Base-by-base conservation (phyloP, 2,329 filamentous ascomycete genomes). In the Arthroderma sp. region DNA sequence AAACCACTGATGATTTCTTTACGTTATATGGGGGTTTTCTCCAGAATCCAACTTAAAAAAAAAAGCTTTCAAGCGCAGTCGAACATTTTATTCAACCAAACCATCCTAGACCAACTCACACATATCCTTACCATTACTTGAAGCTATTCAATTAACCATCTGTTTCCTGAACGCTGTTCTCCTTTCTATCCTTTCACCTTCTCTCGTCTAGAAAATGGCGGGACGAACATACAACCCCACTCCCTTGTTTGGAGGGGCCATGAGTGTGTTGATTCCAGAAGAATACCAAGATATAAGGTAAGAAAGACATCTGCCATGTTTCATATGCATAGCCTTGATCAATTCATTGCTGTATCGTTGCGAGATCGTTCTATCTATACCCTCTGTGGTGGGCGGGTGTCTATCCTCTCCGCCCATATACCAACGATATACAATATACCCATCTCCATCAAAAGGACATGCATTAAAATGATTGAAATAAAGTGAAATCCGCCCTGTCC, bases 191-290 rank as follows among this genome's bases (percentile, higher is more conserved):
- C 15, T 22, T 22, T 22, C 15, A 22, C 15, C 15, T 22, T 22
- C 15, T 22, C 15, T 22, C 15, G 15, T 22, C 15, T 22, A 22
- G 3, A 22, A 22, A 22, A 22, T 22, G 15, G 22, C 36, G 7
- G 10, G 37, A 39, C 37, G 22, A 22, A 10, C 5, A 15, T 50
- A 50, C 33, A 8, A 4, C 39, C 34, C 36, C 6, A 49, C 34
- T 4, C 48, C 48, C 6, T 44, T 58, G 6, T 58, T 53, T 42
- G 56, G 55, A 29, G 56, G 56, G 8, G 56, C 56, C 22, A 54
- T 58, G 29, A 49, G 44, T 10, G 51, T 46, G 7, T 45, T 50
- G 30, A 40, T 58, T 29, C 56, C 56, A 6, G 31, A 41, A 32
- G 44, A 38, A 7, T 58, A 52, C 36, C 41, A 45, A 15, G 50